Base-by-base conservation (phyloP, 2,329 filamentous ascomycete species). In the Penicillium sp. region DNA sequence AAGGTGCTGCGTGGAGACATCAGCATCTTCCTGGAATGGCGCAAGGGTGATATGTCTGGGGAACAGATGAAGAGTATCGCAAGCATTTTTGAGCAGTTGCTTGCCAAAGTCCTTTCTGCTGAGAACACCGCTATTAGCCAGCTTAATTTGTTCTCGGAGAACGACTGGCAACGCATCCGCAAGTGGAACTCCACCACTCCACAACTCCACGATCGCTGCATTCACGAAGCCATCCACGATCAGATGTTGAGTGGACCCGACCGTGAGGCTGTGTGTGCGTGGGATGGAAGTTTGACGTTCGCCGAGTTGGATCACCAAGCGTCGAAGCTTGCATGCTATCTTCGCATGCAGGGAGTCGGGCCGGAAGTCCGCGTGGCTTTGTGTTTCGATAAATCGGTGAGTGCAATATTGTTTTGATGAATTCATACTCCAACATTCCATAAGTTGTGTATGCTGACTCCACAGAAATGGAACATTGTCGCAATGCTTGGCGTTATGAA, bases 141-240 rank as follows among this genome's bases (percentile, higher is more conserved):
- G 21, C 70, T 82, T 27, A 80, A 84, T 66, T 73, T 84, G 3
- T 84, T 86, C 63, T 84, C 78, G 13, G 79, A 83, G 48, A 75
- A 79, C 9, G 84, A 87, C 62, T 80, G 81, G 60, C 75, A 80
- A 5, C 82, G 84, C 55, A 79, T 86, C 42, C 67, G 81, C 8
- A 77, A 79, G 6, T 84, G 83, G 73, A 83, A 82, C 50, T 78
- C 78, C 61, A 77, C 78, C 31, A 68, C 71, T 0, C 75, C 76
- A 2, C 66, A 73, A 36, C 69, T 67, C 1, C 73, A 77, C 1
- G 74, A 78, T 6, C 72, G 66, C 19, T 75, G 73, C 75, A 65
- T 73, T 72, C 47, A 78, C 74, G 50, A 76, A 68, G 13, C 70
- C 6, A 71, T 76, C 29, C 62, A 65, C 65, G 81, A 62, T 10